Percentiles rank a stretch among this genome's conserved stretches.
These are phyloP conservation scores for Nicotiana noctiflora DNA, from an alignment of 257 asterid genomes.

Conservation along the genomic window DNA sequence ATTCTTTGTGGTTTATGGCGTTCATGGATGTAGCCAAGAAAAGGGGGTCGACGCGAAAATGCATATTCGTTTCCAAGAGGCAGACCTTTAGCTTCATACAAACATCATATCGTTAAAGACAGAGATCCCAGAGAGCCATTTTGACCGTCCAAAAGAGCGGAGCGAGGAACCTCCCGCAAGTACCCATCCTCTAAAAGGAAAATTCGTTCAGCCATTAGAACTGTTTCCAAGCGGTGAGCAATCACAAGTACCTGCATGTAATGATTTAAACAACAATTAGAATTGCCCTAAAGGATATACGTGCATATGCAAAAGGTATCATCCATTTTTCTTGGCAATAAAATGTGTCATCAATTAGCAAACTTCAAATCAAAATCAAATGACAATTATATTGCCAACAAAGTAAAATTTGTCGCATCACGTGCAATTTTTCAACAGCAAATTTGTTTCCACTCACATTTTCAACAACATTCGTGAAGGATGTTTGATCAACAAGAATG, in stretches of 20 bases:
- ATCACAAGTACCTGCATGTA: slow-evolving; percentile 65
- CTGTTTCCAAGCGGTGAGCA: slow-evolving; percentile 85
- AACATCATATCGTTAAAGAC: slow-evolving; percentile 22
- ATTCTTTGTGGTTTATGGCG: background rate
- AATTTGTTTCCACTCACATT: background rate
- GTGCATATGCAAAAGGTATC: background rate
- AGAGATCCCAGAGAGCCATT: slow-evolving; percentile 22
- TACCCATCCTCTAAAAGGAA: slow-evolving; percentile 48
- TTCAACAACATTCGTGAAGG: background rate
- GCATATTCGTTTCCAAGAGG: background rate
- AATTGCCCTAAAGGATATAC: background rate
- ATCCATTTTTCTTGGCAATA: background rate
- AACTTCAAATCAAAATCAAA: background rate
- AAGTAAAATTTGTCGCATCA: background rate
- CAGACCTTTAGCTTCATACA: background rate
- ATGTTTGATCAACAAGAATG: background rate
- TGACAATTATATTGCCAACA: background rate
- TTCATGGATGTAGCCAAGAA: background rate
- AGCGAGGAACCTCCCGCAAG: slow-evolving; percentile 60
- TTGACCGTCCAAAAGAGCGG: slow-evolving; percentile 42
- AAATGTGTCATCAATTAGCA: background rate
- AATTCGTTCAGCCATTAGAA: slow-evolving; percentile 70
- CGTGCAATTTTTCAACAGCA: background rate
- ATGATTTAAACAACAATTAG: background rate
- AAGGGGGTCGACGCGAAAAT: background rate